Base-by-base conservation (phyloP, 129 eudicot genomes). In the carrot (Daucus carota) region DNA sequence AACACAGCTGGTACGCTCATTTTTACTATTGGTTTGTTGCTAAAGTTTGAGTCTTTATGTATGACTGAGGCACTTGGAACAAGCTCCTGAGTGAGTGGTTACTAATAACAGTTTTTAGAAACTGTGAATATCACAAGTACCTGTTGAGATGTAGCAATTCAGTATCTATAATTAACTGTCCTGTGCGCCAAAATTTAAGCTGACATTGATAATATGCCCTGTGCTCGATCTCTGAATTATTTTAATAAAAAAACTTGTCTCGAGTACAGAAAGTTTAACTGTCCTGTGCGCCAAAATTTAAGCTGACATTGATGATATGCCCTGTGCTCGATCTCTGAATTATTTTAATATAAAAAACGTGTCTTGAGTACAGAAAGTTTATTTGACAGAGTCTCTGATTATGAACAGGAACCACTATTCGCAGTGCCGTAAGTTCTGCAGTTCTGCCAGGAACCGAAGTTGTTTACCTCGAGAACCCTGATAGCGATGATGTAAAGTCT, bases 391-490 rank as follows among this genome's bases (percentile, higher is more conserved):
- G 41, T 43, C 31, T 80, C 48, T 62, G 47, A 36, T 70, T 70
- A 71, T 75, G 66, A 74, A 45, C 86, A 89, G 94, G 95, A 85
- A 89, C 95, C 38, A 89, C 95, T 20, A 87, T 89, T 71, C 85
- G 85, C 22, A 78, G 38, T 15, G 95, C 89, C 42, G 83, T 89
- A 33, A 87, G 31, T 28, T 63, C 70, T 63, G 70, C 70, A 29
- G 70, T 63, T 63, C 65, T 57, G 15, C 65, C 65, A 24, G 65
- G 65, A 57, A 82, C 88, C 26, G 82, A 89, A 62, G 70, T 89
- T 40, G 62, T 87, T 26, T 85, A 78, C 81, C 74, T 66, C 36
- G 91, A 87, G 66, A 85, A 86, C 73, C 95, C 91, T 59, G 76
- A 74, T 22, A 63, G 69, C 15, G 80, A 86, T 41, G 79, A 29